phyloP scores from a whole-genome alignment of 345 rosid species.

The Eucalyptus erythrocorys region DNA sequence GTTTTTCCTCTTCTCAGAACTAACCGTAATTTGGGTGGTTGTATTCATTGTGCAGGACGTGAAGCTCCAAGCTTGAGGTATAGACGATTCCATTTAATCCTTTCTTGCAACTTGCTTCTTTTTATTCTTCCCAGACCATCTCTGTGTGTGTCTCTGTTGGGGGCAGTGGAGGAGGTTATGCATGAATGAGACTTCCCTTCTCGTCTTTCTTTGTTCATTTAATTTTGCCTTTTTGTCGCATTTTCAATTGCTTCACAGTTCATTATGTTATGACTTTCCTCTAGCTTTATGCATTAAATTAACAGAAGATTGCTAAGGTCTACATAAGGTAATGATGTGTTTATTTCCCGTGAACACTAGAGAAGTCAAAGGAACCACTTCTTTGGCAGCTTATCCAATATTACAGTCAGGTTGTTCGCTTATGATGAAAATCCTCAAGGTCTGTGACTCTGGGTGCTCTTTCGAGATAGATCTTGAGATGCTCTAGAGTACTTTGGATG shows the following conservation, averaged over 20 bases:
- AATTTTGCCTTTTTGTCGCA: background rate
- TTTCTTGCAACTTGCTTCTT: background rate
- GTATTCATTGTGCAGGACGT: conserved; percentile 7
- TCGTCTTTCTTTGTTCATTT: background rate
- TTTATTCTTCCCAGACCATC: background rate
- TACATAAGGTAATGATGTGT: background rate
- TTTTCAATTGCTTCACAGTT: background rate
- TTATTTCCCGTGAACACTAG: background rate
- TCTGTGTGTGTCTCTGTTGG: background rate
- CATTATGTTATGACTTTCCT: background rate
- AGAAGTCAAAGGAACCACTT: background rate
- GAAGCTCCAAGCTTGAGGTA: conserved; percentile 36
- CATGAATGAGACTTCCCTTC: conserved; percentile 38
- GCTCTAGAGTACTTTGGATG: background rate
- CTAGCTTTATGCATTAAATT: background rate
- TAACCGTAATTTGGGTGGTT: background rate
- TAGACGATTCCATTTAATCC: conserved; percentile 4
- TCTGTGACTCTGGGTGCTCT: background rate
- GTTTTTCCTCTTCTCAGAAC: background rate
- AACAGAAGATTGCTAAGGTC: background rate
- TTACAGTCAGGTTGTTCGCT: background rate
- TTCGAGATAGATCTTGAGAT: background rate
- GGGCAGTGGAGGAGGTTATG: background rate
- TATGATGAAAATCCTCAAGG: background rate
- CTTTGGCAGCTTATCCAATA: background rate